A percentile compares a stretch with the other conserved stretches of the same genome.
phyloP scores from a whole-genome alignment of 192 early-diverging fungal genomes.

The Chytriomyces sp. region DNA sequence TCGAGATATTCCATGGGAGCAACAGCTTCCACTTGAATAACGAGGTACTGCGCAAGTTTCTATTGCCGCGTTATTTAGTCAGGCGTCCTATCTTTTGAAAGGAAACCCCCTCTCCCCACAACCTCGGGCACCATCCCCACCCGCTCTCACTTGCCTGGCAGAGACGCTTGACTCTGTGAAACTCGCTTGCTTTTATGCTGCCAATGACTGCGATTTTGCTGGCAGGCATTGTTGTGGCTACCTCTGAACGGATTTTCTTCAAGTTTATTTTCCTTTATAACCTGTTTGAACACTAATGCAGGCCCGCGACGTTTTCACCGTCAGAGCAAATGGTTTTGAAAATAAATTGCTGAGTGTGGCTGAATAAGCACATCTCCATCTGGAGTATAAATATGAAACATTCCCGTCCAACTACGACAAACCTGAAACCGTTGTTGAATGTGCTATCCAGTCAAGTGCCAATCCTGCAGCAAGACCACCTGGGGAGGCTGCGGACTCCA shows the following conservation, averaged over 20 bases:
- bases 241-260: no score
- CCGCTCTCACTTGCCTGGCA: neutral
- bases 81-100: neutral
- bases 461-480: constrained; percentile 36
- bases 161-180: constrained; percentile 9
- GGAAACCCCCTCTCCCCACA: neutral
- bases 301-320: no score
- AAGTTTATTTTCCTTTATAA: no score
- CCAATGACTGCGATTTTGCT: constrained; percentile 11
- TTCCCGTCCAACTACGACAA: no score
- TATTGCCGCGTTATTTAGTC: neutral
- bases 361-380: no score
- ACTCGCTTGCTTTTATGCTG: constrained; percentile 12
- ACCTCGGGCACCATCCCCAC: no score
- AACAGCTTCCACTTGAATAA: neutral
- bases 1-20: constrained; percentile 27
- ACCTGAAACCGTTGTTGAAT: neutral
- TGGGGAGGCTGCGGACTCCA: constrained; percentile 42
- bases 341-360: no score
- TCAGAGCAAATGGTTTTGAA: no score
- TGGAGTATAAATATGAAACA: no score
- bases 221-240: no score
- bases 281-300: no score
- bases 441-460: constrained; percentile 26
- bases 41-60: constrained; percentile 5